phyloP scores from a whole-genome alignment of 2,329 filamentous ascomycete species.

The Alternaria sp. region DNA sequence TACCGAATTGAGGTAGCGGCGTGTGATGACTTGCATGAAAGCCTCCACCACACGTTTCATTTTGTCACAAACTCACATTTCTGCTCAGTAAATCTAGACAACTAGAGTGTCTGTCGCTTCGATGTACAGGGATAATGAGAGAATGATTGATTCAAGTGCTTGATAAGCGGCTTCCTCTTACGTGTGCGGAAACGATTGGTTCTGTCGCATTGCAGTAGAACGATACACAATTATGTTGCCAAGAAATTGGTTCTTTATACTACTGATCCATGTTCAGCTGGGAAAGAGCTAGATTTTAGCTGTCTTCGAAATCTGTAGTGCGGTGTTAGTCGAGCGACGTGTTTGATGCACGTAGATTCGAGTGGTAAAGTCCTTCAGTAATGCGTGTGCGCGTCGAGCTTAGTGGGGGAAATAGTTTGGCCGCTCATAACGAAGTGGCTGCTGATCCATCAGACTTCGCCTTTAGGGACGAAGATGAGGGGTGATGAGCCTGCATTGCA shows the following conservation, averaged over 20 bases:
- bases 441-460: neutral
- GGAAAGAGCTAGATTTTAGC: neutral
- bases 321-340: neutral
- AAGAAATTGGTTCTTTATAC: neutral
- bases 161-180: neutral
- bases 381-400: neutral
- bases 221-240: neutral
- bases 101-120: neutral
- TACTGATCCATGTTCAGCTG: neutral
- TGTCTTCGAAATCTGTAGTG: neutral
- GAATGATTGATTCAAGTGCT: neutral
- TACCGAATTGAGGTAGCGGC: neutral
- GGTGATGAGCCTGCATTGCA: neutral
- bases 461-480: neutral
- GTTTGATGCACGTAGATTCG: neutral
- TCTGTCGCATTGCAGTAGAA: neutral
- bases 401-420: neutral
- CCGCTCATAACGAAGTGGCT: neutral
- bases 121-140: neutral
- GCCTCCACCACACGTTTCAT: neutral
- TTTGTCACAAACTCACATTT: neutral
- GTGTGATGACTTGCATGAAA: neutral
- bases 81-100: neutral
- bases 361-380: neutral
- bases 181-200: neutral